Evolutionary conservation across 208 protist genomes (phyloP).

Genomic region (Naegleria gruberi): DNA sequence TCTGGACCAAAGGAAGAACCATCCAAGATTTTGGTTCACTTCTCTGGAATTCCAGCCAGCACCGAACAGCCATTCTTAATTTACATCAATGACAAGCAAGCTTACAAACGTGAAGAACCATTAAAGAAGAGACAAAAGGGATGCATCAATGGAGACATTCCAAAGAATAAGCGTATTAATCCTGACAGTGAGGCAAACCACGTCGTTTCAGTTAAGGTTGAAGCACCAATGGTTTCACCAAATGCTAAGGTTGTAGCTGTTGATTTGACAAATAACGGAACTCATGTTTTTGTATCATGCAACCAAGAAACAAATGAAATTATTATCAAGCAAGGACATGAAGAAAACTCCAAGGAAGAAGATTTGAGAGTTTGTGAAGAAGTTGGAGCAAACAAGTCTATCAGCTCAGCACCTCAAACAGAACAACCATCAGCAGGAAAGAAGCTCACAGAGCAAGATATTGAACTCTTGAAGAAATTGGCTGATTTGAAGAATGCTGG

Average conservation of each 20-base stretch:
- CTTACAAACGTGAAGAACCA: not conserved
- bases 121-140: not conserved
- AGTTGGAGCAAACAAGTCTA: not conserved
- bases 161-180: not conserved
- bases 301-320: not conserved
- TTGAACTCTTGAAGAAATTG: constrained; percentile 4
- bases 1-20: not conserved
- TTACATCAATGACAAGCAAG: not conserved
- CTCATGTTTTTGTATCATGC: not conserved
- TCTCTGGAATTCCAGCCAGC: not conserved
- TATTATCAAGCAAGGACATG: not conserved
- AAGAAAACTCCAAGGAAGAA: not conserved
- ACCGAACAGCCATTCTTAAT: not conserved
- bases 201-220: not conserved
- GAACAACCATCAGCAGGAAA: not conserved
- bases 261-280: not conserved
- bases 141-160: not conserved
- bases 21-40: not conserved
- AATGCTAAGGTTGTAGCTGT: not conserved
- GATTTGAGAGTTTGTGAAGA: not conserved
- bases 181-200: not conserved
- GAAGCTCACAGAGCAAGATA: not conserved
- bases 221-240: not conserved
- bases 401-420: not conserved
- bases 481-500: not conserved